Conservation (phyloP, 129 eudicot species). For the Silybum marianum region DNA sequence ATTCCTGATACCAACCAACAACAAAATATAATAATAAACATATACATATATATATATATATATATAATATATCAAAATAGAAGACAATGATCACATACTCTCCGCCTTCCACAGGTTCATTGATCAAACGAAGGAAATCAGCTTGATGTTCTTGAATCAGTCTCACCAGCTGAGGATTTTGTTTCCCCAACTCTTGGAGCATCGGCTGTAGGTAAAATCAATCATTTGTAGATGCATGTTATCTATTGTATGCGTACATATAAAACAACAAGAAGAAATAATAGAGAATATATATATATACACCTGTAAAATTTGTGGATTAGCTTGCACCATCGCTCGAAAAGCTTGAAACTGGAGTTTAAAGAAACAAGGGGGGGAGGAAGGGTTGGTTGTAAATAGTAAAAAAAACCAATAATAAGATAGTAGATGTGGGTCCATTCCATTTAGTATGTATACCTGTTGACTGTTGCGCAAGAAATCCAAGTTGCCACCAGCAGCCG, state of each 20-base stretch:
- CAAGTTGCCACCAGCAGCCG: conserved; percentile 58
- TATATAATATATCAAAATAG: not conserved
- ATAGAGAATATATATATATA: conserved; percentile 29
- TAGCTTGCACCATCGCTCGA: conserved; percentile 81
- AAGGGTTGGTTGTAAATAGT: not conserved
- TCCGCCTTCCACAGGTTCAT: conserved; percentile 82
- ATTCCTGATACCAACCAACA: conserved; percentile 42
- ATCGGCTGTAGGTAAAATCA: conserved; percentile 59
- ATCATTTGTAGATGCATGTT: not conserved
- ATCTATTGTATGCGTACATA: not conserved
- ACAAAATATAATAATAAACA: not conserved
- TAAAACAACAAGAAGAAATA: not conserved
- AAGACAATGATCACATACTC: conserved; percentile 43
- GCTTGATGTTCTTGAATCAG: conserved; percentile 74
- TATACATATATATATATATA: not conserved
- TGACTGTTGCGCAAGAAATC: conserved; percentile 77
- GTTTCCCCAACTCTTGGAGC: conserved; percentile 87
- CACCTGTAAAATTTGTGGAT: conserved; percentile 89
- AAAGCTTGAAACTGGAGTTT: conserved; percentile 70
- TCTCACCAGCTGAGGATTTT: conserved; percentile 70
- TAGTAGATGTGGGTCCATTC: not conserved
- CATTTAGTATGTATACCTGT: conserved; percentile 33
- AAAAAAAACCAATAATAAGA: not conserved
- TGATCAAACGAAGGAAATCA: conserved; percentile 72
- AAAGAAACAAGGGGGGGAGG: not conserved